Base-by-base conservation (phyloP, 2,329 filamentous ascomycete genomes). In the Simplicillium aogashimaense region DNA sequence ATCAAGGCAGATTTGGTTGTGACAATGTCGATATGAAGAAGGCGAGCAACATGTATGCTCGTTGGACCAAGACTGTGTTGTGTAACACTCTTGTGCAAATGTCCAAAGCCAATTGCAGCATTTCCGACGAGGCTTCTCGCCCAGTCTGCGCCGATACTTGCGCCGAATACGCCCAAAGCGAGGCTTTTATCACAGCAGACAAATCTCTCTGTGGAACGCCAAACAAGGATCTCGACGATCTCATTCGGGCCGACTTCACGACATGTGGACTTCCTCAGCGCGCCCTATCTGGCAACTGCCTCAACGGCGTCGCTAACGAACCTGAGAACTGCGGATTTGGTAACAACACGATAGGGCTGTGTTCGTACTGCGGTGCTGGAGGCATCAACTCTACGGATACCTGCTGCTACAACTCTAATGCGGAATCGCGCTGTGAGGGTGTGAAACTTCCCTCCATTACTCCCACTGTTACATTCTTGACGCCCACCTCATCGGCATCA, bases 41-140 rank as follows among this genome's bases (percentile, higher is more conserved):
- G 57, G 82, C 87, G 4, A 82, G 78, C 50, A 74, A 83, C 53
- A 76, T 89, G 54, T 98, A 98, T 63, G 90, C 92, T 37, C 83
- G 92, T 52, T 98, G 90, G 64, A 94, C 90, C 5, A 92, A 80
- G 36, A 92, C 85, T 45, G 82, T 94, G 47, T 74, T 98, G 48
- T 98, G 92, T 72, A 97, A 94, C 69, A 76, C 86, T 48, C 84
- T 98, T 55, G 77, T 98, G 38, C 92, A 98, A 62, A 89, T 87
- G 56, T 97, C 92, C 5, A 78, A 83, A 52, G 57, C 64, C 10
- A 56, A 72, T 18, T 98, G 92, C 63, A 63, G 66, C 15, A 65
- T 94, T 35, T 74, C 81, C 1, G 60, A 70, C n/a, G 63, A 71
- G 25, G 66, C 81, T 33, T 78, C 85, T 5, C 69, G 70, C 43